Evolutionary conservation across 495 filamentous ascomycete genomes (phyloP), one percentile per base, ranked within the genome.

Genomic region (Jackrogersella multiformis): DNA sequence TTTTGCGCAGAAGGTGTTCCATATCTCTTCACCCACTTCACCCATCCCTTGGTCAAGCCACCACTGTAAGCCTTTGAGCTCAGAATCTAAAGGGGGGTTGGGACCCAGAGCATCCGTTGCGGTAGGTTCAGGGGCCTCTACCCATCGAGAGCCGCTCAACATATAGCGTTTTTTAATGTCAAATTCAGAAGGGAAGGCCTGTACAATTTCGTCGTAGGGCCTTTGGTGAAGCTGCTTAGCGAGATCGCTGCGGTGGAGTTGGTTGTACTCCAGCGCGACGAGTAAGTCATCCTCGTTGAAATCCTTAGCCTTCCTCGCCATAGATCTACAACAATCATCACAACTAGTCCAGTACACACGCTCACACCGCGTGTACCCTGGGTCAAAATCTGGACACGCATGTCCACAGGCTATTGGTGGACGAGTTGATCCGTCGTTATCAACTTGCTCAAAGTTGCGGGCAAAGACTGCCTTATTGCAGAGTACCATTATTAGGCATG

Each of bases 271-370:
- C 9, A 32, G 32, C 24, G 35, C 1, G 20, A 35, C 12, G 8
- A 21, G 10, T 4, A 51, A 12, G 23, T 69, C 44, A 0, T 56
- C 13, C 13, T 51, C 42, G 13, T 4, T 46, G 4, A 57, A 16
- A 0, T 35, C 38, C 0, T 15, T 30, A 21, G 16, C 35, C 8
- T 15, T 9, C 2, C 5, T 13, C 0, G 18, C 23, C 1, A 16
- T 32, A 2, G 3, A 21, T 10, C 12, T 13, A 4, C 64, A n/a
- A 28, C 66, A 69, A 1, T 16, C 1, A 1, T 24, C 26, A 44
- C 67, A 70, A 1, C 3, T 46, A 4, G 56, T 34, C 26, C 26
- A 70, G 52, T 46, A 70, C 1, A 70, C 21, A 12, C 67, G 61
- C 39, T 70, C 67, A 15, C 38, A 36, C 2, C 61, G 35, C 0